Base-by-base conservation (phyloP, 2,329 filamentous ascomycete species). In the Oidium heveae region DNA sequence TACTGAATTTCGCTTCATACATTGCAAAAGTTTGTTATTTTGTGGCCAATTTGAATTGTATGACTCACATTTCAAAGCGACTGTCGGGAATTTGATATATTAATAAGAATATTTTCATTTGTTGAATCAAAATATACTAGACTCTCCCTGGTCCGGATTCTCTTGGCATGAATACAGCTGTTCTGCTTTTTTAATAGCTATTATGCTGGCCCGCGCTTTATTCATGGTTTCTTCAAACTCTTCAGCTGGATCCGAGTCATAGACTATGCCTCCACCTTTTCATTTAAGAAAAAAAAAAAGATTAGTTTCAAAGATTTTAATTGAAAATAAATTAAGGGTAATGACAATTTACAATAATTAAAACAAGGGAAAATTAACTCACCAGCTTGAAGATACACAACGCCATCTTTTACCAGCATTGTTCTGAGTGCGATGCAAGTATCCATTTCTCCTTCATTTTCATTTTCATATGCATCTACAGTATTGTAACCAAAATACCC, bases 191-290 rank as follows among this genome's bases (percentile, higher is more conserved):
- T 80, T 82, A 66, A 96, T 88, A 68, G 86, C 91, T 61, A 83
- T 77, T 72, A 93, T 86, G 66, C 94, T 94, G 47, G 86, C 85
- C 28, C 84, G 80, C 51, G 94, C 72, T 74, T 98, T 98, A 72
- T 98, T 96, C 71, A 91, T 86, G 59, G 93, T 95, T 75, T 96
- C 86, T 68, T 89, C 77, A 73, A 88, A 95, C 68, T 96, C 91
- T 59, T 95, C 86, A 62, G 84, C 82, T 54, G 79, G 83, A 65
- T 94, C 88, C 43, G 85, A 93, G 68, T 96, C 91, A 64, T 89
- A 94, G 46, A 94, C 88, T 63, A 95, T 94, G 33, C 88, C 88
- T 37, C 88, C 88, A 15, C 84, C 76, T 77, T 54, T 43, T 20
- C 7, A 46, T 46, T 20, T 9, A 20, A n/a, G n/a, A 52, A 4